Evolutionary conservation across 2,329 filamentous ascomycete species (phyloP).

Genomic region (Xylariaceae sp.): DNA sequence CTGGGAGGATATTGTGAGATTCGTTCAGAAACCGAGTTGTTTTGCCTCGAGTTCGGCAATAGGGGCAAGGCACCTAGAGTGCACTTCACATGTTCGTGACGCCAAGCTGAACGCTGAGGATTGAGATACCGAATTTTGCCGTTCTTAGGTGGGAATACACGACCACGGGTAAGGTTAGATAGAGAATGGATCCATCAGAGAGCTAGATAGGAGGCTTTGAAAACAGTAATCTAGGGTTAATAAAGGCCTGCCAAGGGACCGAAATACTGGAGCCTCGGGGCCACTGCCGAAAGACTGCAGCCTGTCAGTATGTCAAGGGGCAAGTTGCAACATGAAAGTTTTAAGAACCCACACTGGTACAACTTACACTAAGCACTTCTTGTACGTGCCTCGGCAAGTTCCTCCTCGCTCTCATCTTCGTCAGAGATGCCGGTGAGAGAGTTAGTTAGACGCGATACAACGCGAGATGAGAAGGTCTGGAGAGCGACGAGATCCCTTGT

Average conservation of each 20-base stretch:
- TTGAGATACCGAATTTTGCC: too few species aligned
- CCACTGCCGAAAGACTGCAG: background rate
- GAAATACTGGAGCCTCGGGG: background rate
- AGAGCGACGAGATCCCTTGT: background rate
- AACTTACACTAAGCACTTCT: background rate
- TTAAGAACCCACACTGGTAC: background rate
- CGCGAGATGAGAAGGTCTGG: background rate
- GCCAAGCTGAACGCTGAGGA: too few species aligned
- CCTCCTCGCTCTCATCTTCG: background rate
- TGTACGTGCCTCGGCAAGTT: conserved; percentile 8
- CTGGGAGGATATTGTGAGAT: background rate
- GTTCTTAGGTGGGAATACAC: too few species aligned
- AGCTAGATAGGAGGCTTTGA: too few species aligned
- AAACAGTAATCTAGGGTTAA: background rate
- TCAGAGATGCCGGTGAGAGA: background rate
- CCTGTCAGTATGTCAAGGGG: too few species aligned
- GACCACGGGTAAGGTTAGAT: too few species aligned
- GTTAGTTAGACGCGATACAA: conserved; percentile 2
- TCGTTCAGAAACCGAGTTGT: too few species aligned
- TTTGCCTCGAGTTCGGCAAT: too few species aligned
- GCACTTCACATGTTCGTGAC: too few species aligned
- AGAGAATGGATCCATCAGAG: background rate
- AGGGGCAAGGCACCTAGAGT: too few species aligned
- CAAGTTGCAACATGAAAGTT: too few species aligned
- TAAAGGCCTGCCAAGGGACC: background rate